phyloP scores from a whole-genome alignment of 2,329 filamentous ascomycete genomes.

The Trichoderma simmonsii region DNA sequence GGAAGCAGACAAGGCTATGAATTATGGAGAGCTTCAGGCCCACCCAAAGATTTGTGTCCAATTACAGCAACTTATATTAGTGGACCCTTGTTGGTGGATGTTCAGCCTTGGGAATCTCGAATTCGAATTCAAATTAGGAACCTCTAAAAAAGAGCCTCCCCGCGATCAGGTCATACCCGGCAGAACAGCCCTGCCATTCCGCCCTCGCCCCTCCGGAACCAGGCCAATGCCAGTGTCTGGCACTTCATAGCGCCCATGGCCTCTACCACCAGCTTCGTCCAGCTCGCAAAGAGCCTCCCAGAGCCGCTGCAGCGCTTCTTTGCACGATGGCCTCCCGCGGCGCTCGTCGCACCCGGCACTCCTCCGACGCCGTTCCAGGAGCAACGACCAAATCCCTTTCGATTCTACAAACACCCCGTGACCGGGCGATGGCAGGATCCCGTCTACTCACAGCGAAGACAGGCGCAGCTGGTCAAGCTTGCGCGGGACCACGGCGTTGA shows the following conservation, averaged over 20 bases:
- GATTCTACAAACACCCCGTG: slow-evolving; percentile 69
- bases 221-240: slow-evolving; percentile 13
- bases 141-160: neutral
- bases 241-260: slow-evolving; percentile 29
- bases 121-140: slow-evolving; percentile 1
- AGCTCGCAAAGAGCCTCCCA: slow-evolving; percentile 71
- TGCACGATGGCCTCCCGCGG: slow-evolving; percentile 76
- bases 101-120: slow-evolving; percentile 22
- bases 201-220: neutral
- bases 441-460: slow-evolving; percentile 75
- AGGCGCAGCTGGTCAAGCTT: slow-evolving; percentile 88
- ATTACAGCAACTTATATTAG: neutral
- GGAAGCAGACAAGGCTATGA: slow-evolving; percentile 19
- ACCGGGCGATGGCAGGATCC: slow-evolving; percentile 85
- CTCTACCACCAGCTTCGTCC: slow-evolving; percentile 42
- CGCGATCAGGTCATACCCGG: neutral
- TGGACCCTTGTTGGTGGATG: slow-evolving; percentile 3
- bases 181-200: neutral
- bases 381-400: slow-evolving; percentile 73
- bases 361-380: slow-evolving; percentile 51
- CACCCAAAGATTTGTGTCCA: neutral
- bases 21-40: neutral
- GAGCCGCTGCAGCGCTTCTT: slow-evolving; percentile 81
- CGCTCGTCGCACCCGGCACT: slow-evolving; percentile 50
- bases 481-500: slow-evolving; percentile 76